These are phyloP conservation scores for Huntiella abstrusa DNA, from an alignment of 2,329 filamentous ascomycete genomes.

Conservation along the genomic window DNA sequence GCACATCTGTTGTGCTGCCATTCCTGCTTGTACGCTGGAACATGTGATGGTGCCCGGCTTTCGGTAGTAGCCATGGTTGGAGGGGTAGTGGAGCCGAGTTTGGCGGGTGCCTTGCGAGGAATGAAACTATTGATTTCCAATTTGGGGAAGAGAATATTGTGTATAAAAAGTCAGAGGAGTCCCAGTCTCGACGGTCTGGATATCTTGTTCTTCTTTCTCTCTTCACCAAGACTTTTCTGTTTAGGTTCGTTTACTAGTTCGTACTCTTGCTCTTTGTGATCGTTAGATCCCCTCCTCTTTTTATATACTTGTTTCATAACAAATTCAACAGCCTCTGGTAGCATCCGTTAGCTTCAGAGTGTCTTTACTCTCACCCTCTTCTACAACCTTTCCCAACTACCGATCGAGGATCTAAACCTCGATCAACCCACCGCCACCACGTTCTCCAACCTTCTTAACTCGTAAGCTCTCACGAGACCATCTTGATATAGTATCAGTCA, in stretches of 20 bases:
- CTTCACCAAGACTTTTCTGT: slow-evolving; percentile 3
- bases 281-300: neutral
- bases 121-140: no score
- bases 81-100: no score
- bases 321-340: slow-evolving; percentile 1
- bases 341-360: slow-evolving; percentile 5
- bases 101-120: no score
- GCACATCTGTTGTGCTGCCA: no score
- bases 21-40: no score
- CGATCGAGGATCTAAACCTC: slow-evolving; percentile 11
- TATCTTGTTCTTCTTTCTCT: slow-evolving; percentile 1
- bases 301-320: neutral
- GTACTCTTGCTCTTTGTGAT: slow-evolving; percentile 1
- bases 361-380: slow-evolving; percentile 1
- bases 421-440: slow-evolving; percentile 28
- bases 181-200: no score
- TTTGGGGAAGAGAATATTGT: no score
- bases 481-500: neutral
- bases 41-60: no score
- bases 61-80: no score
- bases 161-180: neutral
- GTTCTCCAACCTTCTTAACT: slow-evolving; percentile 97
- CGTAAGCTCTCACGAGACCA: slow-evolving; percentile 38
- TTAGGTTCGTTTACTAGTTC: neutral
- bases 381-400: neutral